phyloP scores from a whole-genome alignment of 2,329 filamentous ascomycete species.

The Cyanodermella asteris region DNA sequence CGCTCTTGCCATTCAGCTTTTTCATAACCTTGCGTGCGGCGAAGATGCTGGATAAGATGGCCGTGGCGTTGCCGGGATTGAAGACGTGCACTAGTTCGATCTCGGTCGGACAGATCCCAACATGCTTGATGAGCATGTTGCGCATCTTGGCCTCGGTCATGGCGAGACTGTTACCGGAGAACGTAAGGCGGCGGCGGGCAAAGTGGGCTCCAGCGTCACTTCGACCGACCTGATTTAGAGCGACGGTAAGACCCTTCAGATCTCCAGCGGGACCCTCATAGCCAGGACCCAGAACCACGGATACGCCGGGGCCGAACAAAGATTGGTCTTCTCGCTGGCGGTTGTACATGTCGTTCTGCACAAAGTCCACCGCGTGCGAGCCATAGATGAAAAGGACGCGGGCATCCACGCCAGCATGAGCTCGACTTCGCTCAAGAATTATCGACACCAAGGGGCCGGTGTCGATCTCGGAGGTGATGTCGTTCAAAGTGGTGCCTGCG shows the following conservation, averaged over 20 bases:
- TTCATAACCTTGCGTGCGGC: conserved; percentile 15
- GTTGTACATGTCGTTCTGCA: conserved; percentile 13
- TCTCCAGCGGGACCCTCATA: too few species aligned
- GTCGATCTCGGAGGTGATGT: conserved; percentile 16
- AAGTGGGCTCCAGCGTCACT: conserved; percentile 10
- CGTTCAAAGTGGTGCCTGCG: conserved; percentile 7
- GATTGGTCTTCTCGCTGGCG: conserved; percentile 12
- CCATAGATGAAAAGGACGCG: conserved; percentile 19
- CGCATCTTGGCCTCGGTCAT: neutral
- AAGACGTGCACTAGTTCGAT: conserved; percentile 21
- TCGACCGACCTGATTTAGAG: conserved; percentile 16
- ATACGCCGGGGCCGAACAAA: conserved; percentile 14
- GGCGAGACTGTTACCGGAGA: conserved; percentile 17
- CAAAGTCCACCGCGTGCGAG: conserved; percentile 14
- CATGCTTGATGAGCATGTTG: conserved; percentile 14
- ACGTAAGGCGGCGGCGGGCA: conserved; percentile 20
- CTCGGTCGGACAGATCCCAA: conserved; percentile 14
- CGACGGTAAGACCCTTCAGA: conserved; percentile 15
- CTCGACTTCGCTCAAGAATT: conserved; percentile 8
- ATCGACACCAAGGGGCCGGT: conserved; percentile 20
- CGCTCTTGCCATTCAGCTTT: too few species aligned
- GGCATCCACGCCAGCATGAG: conserved; percentile 12
- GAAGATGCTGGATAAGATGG: conserved; percentile 17
- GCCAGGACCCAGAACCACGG: conserved; percentile 12
- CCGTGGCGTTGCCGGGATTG: conserved; percentile 21